Evolutionary conservation across 768 basidiomycete genomes (phyloP).

Genomic region (Agaricus bisporus): DNA sequence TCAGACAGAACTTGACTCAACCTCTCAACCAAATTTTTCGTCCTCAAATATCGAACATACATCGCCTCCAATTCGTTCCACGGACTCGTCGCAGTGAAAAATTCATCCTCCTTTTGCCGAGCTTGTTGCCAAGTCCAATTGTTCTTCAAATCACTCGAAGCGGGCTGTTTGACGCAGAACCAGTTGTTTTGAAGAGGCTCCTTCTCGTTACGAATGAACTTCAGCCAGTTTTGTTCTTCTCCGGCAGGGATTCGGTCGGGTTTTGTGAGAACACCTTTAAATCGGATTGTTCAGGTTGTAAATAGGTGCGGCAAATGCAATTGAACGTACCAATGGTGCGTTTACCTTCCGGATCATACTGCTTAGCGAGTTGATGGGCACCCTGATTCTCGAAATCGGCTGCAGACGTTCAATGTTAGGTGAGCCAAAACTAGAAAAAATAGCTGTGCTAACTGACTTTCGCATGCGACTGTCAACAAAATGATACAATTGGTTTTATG

Average conservation of each 20-base stretch:
- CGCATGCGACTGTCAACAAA: constrained; percentile 55
- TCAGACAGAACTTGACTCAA: constrained; percentile 59
- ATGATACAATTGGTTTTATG: constrained; percentile 55
- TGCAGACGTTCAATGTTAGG: constrained; percentile 18
- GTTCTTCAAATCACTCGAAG: constrained; percentile 40
- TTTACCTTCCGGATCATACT: constrained; percentile 52
- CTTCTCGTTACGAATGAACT: constrained; percentile 48
- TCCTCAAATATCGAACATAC: constrained; percentile 50
- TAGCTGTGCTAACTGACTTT: constrained; percentile 37
- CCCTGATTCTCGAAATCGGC: constrained; percentile 82
- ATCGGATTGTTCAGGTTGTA: not conserved
- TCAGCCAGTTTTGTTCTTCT: constrained; percentile 51
- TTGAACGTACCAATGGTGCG: constrained; percentile 60
- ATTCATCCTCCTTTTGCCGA: constrained; percentile 47
- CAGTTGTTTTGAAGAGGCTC: constrained; percentile 49
- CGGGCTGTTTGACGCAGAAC: constrained; percentile 54
- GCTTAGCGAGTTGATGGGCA: constrained; percentile 58
- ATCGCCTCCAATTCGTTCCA: constrained; percentile 50
- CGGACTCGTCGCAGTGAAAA: constrained; percentile 43
- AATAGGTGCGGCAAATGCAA: too few species aligned
- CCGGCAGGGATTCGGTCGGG: constrained; percentile 59
- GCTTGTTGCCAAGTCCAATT: constrained; percentile 59
- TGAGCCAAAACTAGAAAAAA: not conserved
- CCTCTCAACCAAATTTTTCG: constrained; percentile 42
- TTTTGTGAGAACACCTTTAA: constrained; percentile 65